Evolutionary conservation across 495 filamentous ascomycete genomes (phyloP), one percentile per base, ranked within the genome.

Genomic region (Penicillium steckii): DNA sequence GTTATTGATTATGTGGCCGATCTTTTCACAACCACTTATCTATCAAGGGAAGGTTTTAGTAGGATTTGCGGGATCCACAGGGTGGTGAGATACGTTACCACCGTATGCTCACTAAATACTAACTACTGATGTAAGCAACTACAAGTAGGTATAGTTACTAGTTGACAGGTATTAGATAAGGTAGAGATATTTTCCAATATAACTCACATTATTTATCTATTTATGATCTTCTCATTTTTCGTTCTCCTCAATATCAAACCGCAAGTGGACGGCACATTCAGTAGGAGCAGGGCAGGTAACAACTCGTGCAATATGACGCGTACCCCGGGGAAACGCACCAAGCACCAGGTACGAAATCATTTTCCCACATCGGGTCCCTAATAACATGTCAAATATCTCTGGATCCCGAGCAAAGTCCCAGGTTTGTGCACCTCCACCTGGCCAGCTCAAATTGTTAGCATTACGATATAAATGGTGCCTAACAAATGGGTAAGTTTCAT

Each of bases 291-390:
- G 40, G 3, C 3, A 3, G 8, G 40, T 43, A n/a, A 43, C n/a
- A 6, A 43, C 23, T 23, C 21, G 18, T 22, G 19, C 8, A 21
- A 44, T 44, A 2, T n/a, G 42, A 3, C 23, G 42, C 29, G 50
- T 46, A 10, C 50, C 50, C 8, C 50, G 50, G 4, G 41, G 19
- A 10, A 38, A 52, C 23, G 42, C 30, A 23, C 43, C 43, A 21
- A 52, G 21, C 8, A 52, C 24, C 1, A 52, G 7, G 27, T 37
- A 26, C 8, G 50, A 29, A 10, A 40, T 33, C 3, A 52, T 5
- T 17, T 52, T 52, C 1, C 50, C 50, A 29, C 46, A 13, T 1
- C 19, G 50, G 15, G 50, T 52, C 3, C 50, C 50, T 8, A 52
- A 23, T 4, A 46, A 4, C 4, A 22, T 13, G 12, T 52, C n/a